Conservation (phyloP, 306 rosid genomes). For the Vigna nakashimae region DNA sequence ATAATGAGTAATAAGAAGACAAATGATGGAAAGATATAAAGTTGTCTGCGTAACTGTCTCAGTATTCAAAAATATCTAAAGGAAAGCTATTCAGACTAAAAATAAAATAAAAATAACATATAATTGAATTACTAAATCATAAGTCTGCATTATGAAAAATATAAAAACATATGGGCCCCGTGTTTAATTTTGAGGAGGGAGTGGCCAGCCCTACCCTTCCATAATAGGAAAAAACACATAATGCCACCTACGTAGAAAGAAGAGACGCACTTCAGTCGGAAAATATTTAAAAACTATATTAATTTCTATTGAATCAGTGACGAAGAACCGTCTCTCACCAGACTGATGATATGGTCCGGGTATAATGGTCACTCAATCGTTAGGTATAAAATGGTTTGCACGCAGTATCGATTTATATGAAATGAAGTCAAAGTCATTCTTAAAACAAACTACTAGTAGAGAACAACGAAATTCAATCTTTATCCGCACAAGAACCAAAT, state of each 20-base stretch:
- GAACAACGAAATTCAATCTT: constrained; percentile 16
- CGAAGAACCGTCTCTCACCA: background rate
- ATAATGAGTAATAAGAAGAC: constrained; percentile 33
- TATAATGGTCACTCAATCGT: no score
- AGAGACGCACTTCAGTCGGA: background rate
- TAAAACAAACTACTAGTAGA: background rate
- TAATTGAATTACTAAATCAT: background rate
- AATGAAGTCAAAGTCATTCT: constrained; percentile 8
- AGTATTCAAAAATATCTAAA: background rate
- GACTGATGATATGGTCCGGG: no score
- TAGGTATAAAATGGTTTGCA: background rate
- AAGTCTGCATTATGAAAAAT: background rate
- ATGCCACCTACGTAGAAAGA: background rate
- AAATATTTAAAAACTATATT: background rate
- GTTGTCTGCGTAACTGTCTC: constrained; percentile 16
- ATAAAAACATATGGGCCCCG: no score
- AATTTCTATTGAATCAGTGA: constrained; percentile 20
- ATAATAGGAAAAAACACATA: background rate
- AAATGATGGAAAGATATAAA: constrained; percentile 33
- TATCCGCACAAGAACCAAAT: constrained; percentile 13
- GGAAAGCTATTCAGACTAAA: background rate
- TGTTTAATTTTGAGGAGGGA: no score
- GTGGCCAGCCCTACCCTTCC: background rate
- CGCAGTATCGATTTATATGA: background rate
- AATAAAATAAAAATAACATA: background rate